Percentiles rank a stretch among this genome's conserved stretches.
phyloP scores from a whole-genome alignment of 1,284 basidiomycete genomes.

The Gomphus sp. region DNA sequence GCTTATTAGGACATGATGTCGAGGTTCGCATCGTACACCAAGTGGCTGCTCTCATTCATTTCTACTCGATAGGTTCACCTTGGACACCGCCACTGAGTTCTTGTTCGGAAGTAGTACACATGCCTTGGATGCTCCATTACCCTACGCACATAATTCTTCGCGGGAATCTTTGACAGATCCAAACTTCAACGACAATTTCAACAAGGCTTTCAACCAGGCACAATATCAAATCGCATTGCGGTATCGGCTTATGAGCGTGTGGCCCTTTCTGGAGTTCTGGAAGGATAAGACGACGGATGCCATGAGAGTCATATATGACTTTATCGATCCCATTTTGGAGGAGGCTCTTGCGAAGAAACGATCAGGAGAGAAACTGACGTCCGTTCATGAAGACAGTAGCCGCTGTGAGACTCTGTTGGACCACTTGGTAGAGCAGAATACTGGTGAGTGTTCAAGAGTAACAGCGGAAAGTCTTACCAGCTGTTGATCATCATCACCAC shows the following conservation, averaged over 20 bases:
- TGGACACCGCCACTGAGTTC: slow-evolving; percentile 45
- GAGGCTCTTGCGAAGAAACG: slow-evolving; percentile 19
- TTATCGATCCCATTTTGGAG: slow-evolving; percentile 21
- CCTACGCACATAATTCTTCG: slow-evolving; percentile 26
- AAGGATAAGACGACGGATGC: slow-evolving; percentile 33
- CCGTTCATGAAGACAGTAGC: neutral
- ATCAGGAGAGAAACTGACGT: slow-evolving; percentile 23
- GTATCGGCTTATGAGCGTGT: slow-evolving; percentile 28
- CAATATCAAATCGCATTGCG: slow-evolving; percentile 32
- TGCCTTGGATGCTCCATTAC: slow-evolving; percentile 31
- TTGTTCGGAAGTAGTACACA: slow-evolving; percentile 35
- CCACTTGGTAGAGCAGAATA: slow-evolving; percentile 39
- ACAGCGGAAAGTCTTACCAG: neutral
- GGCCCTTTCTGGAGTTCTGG: slow-evolving; percentile 42
- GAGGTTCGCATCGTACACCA: neutral
- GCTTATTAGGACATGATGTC: slow-evolving; percentile 30
- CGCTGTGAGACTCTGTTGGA: slow-evolving; percentile 33
- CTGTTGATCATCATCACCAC: neutral
- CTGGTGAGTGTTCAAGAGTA: slow-evolving; percentile 24
- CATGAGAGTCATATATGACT: slow-evolving; percentile 40
- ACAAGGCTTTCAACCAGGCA: slow-evolving; percentile 22
- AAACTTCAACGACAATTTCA: slow-evolving; percentile 13
- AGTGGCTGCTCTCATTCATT: neutral
- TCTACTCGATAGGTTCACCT: slow-evolving; percentile 33
- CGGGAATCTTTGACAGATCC: neutral